Evolutionary conservation across 768 basidiomycete species (phyloP).

Genomic region (Phlebiopsis gigantea): DNA sequence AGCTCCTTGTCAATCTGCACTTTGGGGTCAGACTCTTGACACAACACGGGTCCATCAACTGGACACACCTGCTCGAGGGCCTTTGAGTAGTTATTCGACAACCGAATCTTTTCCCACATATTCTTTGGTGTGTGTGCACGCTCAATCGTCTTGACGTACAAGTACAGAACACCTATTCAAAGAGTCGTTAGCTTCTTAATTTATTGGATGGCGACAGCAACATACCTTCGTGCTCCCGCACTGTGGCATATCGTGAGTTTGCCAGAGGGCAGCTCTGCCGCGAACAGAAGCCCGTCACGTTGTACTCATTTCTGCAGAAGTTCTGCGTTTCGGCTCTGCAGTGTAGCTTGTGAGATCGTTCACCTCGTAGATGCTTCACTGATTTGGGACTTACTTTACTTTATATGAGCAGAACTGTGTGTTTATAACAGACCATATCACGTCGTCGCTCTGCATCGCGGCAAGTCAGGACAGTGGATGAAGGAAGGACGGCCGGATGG

Average conservation of each 20-base stretch:
- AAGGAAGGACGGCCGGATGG: neutral
- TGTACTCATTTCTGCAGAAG: conserved; percentile 98
- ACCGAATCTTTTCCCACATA: conserved; percentile 96
- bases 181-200: neutral
- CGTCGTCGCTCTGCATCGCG: conserved; percentile 90
- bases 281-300: conserved; percentile 93
- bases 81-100: conserved; percentile 92
- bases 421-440: conserved; percentile 96
- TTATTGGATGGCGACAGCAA: conserved; percentile 2
- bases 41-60: neutral
- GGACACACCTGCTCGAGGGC: conserved; percentile 84
- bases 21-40: neutral
- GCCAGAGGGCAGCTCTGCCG: conserved; percentile 97
- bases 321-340: conserved; percentile 88
- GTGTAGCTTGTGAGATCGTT: too few species aligned
- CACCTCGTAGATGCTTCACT: too few species aligned
- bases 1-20: conserved; percentile 88
- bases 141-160: conserved; percentile 97
- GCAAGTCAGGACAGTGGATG: neutral
- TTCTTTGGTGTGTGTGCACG: conserved; percentile 92
- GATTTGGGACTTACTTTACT: conserved; percentile 92
- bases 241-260: conserved; percentile 97
- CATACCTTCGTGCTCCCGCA: conserved; percentile 89
- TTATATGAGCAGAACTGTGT: conserved; percentile 98
- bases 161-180: conserved; percentile 69